Evolutionary conservation across 2,329 filamentous ascomycete genomes (phyloP), one percentile per base, ranked within the genome.

Genomic region (Rhynchosporium graminicola): DNA sequence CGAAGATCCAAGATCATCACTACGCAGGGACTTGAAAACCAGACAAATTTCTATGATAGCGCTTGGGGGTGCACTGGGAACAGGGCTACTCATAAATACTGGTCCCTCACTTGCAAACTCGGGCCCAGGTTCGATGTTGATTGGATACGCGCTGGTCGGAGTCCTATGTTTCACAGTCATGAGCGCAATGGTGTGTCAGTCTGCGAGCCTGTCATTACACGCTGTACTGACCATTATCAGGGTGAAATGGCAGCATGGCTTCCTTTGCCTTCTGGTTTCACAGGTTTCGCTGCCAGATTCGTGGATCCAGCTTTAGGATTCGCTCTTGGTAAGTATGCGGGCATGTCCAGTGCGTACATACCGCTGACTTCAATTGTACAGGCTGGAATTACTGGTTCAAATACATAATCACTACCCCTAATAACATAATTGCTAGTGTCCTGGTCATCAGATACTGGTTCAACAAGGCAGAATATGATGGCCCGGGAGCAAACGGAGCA

Each of bases 241-340:
- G 91, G 90, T 66, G 90, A 94, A 76, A 95, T 95, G 89, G 89
- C 90, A 8, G 84, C 90, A 58, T 95, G 89, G 89, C 76, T 95
- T 40, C 91, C 91, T 57, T 81, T 92, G 70, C 84, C 86, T 60
- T 86, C 88, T 73, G 91, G 91, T 69, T 96, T 95, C 76, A 90
- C 90, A 64, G 89, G 89, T 71, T 95, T 93, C 72, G 90, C 91
- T 29, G 83, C 86, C 64, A 83, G 91, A 54, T 95, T 92, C 78
- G 89, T 87, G 71, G 90, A 95, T 70, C 90, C 90, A 59, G 89
- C 90, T 64, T 83, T 95, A 31, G 91, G 91, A 60, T 95, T 95
- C 74, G 84, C 89, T 61, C 82, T 93, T 12, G 89, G 82, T 90
- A 77, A 42, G 51, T 28, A 9, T 7, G 26, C 36, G 20, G 7